Base-by-base conservation (phyloP, 176 grass and related monocot genomes). In the Luzula sylvatica region DNA sequence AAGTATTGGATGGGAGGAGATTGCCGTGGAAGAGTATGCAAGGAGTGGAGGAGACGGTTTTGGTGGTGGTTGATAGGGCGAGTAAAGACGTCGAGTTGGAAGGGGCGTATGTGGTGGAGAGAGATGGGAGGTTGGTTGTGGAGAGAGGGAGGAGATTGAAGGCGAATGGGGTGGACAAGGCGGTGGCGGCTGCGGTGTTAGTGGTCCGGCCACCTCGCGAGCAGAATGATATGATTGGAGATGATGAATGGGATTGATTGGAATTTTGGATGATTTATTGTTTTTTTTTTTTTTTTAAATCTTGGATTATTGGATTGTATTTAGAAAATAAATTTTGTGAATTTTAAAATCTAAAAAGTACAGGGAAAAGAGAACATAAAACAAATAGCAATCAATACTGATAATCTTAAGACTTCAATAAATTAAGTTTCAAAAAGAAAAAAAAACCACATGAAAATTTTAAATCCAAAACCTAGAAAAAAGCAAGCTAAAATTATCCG, bases 161-260 rank as follows among this genome's bases (percentile, higher is more conserved):
- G 61, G 78, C 50, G 68, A 39, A 61, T 21, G 75, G 65, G 2
- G 45, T 86, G 14, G 38, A 42, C 4, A 14, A 38, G 22, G 92
- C 78, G 0, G 42, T 61, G 0, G 85, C 58, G 9, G 59, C 79
- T 20, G 78, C 82, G 45, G 52, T 83, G 2, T 29, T 83, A 41
- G 80, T 95, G n/a, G 76, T 87, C 30, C 80, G 78, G 44, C 81
- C 85, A 35, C 78, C 85, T 8, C 79, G 23, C 62, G 85, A 96
- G 0, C 74, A 62, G 4, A 51, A 74, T 15, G 78, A 75, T 68
- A 57, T 71, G 75, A 55, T 98, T 35, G 46, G 43, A 7, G 75
- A 79, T 3, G 81, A 96, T 0, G 84, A 90, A 14, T 90, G 92
- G 78, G 68, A 98, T 41, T 89, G 47, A 88, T 53, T 29, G 0